Percentiles rank a stretch among this genome's conserved stretches.
These are phyloP conservation scores for Calonectria ilicicola DNA, from an alignment of 2,329 filamentous ascomycete species.

Conservation along the genomic window DNA sequence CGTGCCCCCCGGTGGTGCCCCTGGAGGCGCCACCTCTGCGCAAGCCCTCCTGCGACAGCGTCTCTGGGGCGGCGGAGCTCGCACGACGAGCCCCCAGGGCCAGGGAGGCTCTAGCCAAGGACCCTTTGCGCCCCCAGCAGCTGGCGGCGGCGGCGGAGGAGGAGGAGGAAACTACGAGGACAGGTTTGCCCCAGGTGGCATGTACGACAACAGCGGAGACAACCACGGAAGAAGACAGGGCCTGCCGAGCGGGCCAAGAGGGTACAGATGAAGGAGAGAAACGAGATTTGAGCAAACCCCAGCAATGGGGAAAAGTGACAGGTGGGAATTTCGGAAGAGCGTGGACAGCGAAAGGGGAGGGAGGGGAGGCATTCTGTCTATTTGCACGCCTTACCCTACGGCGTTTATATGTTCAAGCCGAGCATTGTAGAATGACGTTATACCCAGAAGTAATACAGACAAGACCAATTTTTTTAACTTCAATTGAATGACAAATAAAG, in stretches of 20 bases:
- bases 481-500: background rate
- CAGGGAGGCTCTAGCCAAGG: slow-evolving; percentile 47
- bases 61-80: slow-evolving; percentile 72
- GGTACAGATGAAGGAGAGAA: slow-evolving; percentile 46
- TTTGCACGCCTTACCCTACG: slow-evolving; percentile 11
- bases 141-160: slow-evolving; percentile 44
- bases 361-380: slow-evolving; percentile 10
- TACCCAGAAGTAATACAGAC: slow-evolving; percentile 22
- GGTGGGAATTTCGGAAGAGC: background rate
- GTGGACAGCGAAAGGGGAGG: background rate
- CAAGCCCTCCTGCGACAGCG: slow-evolving; percentile 87
- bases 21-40: slow-evolving; percentile 65
- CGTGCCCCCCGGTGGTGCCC: slow-evolving; percentile 43
- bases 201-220: slow-evolving; percentile 51
- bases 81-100: slow-evolving; percentile 66
- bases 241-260: slow-evolving; percentile 60
- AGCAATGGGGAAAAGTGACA: background rate
- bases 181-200: slow-evolving; percentile 58
- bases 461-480: background rate
- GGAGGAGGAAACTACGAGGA: slow-evolving; percentile 56
- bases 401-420: slow-evolving; percentile 24
- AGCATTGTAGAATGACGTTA: slow-evolving; percentile 41
- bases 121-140: slow-evolving; percentile 61
- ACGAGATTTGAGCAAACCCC: background rate
- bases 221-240: slow-evolving; percentile 54